These are phyloP conservation scores for Buxus sempervirens DNA, from an alignment of 164 flowering plant species.

Conservation along the genomic window DNA sequence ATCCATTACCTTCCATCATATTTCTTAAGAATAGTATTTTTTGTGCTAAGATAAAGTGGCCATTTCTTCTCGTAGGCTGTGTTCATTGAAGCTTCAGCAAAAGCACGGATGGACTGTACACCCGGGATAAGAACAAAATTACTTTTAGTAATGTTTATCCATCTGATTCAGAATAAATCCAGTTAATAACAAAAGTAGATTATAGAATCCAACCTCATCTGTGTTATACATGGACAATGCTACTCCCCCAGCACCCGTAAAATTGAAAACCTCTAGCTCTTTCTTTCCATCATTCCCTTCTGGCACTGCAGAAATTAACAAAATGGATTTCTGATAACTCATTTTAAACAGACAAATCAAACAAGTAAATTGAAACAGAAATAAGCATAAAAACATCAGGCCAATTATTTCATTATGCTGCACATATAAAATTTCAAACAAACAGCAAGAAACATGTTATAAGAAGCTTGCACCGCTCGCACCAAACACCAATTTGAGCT, in stretches of 20 bases:
- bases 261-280: constrained; percentile 79
- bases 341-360: background rate
- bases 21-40: constrained; percentile 95
- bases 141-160: constrained; percentile 6
- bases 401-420: background rate
- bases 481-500: constrained; percentile 90
- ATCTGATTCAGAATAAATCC: background rate
- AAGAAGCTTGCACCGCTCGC: constrained; percentile 1
- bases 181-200: background rate
- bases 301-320: constrained; percentile 49
- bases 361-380: background rate
- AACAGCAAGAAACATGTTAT: no score
- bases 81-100: constrained; percentile 95
- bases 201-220: constrained; percentile 69
- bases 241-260: constrained; percentile 91
- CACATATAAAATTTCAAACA: no score
- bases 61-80: constrained; percentile 85
- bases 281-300: constrained; percentile 62
- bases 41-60: constrained; percentile 99
- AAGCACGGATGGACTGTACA: constrained; percentile 75
- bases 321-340: background rate
- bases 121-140: constrained; percentile 4
- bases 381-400: background rate
- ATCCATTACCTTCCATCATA: constrained; percentile 91
- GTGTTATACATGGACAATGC: constrained; percentile 94